Conservation (phyloP, 2,329 filamentous ascomycete genomes). For the Penicillium italicum region DNA sequence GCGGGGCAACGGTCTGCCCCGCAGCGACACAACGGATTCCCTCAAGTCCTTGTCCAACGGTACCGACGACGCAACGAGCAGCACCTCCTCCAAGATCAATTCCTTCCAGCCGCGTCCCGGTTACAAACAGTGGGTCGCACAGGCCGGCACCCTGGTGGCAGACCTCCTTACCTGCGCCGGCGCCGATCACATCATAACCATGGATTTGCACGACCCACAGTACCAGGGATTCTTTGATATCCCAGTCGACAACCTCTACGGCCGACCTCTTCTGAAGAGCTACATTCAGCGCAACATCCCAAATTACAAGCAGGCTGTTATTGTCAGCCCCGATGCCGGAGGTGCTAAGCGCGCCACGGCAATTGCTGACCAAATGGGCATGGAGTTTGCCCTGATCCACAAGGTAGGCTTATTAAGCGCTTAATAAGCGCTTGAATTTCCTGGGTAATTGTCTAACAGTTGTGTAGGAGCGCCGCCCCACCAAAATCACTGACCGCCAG, state of each 20-base stretch:
- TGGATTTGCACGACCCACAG: constrained; percentile 94
- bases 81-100: constrained; percentile 51
- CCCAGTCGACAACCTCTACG: constrained; percentile 96
- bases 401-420: constrained; percentile 62
- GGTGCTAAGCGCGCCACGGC: constrained; percentile 94
- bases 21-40: constrained; percentile 40
- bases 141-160: constrained; percentile 90
- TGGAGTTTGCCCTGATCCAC: constrained; percentile 97
- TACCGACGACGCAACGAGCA: constrained; percentile 64
- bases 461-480: constrained; percentile 76
- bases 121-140: constrained; percentile 98
- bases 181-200: constrained; percentile 94
- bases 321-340: constrained; percentile 94
- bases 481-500: constrained; percentile 77
- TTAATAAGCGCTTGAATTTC: neutral
- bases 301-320: constrained; percentile 78
- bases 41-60: constrained; percentile 42
- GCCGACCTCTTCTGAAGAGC: constrained; percentile 53
- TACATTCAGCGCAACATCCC: constrained; percentile 77
- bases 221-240: constrained; percentile 99
- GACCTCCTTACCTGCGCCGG: constrained; percentile 93
- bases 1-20: constrained; percentile 41
- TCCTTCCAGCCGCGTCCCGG: constrained; percentile 80
- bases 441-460: constrained; percentile 21
- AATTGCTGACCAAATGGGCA: constrained; percentile 87